phyloP scores from a whole-genome alignment of 2,329 filamentous ascomycete species.

The Verticillium isaacii region DNA sequence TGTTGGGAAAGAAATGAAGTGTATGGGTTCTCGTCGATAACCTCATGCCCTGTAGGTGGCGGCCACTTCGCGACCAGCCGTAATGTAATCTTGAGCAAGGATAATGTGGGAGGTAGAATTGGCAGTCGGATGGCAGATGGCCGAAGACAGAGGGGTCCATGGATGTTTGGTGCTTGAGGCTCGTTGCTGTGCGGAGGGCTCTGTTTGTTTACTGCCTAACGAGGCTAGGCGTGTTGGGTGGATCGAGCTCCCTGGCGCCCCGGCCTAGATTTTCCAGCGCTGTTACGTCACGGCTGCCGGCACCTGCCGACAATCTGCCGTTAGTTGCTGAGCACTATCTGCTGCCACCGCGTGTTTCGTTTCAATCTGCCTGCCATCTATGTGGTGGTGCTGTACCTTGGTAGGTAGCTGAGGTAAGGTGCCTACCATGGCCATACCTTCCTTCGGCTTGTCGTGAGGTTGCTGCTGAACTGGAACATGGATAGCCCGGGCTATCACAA shows the following conservation, averaged over 20 bases:
- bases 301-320: neutral
- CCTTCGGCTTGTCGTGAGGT: neutral
- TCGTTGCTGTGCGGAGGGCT: constrained; percentile 1
- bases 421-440: neutral
- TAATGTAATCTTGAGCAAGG: constrained; percentile 1
- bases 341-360: neutral
- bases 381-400: neutral
- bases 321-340: neutral
- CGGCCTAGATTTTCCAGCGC: neutral
- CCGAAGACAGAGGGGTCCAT: neutral
- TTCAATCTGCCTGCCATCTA: neutral
- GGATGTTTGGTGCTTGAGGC: constrained; percentile 1
- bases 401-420: too few species aligned
- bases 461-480: neutral
- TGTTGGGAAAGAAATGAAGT: constrained; percentile 3
- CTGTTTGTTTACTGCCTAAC: constrained; percentile 5
- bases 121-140: neutral
- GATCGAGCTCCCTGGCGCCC: neutral
- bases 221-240: neutral
- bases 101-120: neutral
- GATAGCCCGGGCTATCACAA: neutral
- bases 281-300: neutral
- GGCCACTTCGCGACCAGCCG: constrained; percentile 1
- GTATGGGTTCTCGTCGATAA: constrained; percentile 2
- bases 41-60: neutral